Percentiles rank a stretch among this genome's conserved stretches.
Evolutionary conservation across 2,329 filamentous ascomycete species (phyloP).

Genomic region (Paraconiothyrium brasiliense): DNA sequence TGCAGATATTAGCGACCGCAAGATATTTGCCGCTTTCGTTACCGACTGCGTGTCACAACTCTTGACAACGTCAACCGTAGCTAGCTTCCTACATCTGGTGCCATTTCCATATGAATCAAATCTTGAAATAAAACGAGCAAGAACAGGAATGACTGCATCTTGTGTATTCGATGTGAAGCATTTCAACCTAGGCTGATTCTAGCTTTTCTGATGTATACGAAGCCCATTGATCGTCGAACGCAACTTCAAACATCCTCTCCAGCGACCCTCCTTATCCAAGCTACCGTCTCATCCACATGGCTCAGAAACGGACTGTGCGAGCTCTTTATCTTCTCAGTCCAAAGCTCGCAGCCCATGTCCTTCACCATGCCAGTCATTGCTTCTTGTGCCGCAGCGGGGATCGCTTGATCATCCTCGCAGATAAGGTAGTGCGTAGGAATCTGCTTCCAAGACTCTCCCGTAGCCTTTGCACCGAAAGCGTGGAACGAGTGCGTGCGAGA

Average conservation of each 20-base stretch:
- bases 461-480: slow-evolving; percentile 36
- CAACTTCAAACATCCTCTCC: slow-evolving; percentile 24
- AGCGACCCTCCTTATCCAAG: slow-evolving; percentile 39
- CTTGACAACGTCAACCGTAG: background rate
- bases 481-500: slow-evolving; percentile 33
- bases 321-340: slow-evolving; percentile 43
- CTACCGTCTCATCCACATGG: slow-evolving; percentile 46
- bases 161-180: background rate
- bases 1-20: background rate
- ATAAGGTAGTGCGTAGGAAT: slow-evolving; percentile 49
- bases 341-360: slow-evolving; percentile 39
- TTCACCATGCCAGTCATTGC: slow-evolving; percentile 38
- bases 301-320: slow-evolving; percentile 56
- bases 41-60: background rate
- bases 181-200: background rate
- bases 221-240: background rate
- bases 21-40: background rate
- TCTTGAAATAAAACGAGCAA: background rate
- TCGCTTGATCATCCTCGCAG: slow-evolving; percentile 48
- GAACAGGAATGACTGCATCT: background rate
- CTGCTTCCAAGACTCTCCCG: slow-evolving; percentile 45
- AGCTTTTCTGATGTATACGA: background rate
- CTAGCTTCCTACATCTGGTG: background rate
- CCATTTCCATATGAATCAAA: background rate
- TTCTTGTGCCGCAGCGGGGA: slow-evolving; percentile 45